These are phyloP conservation scores for Ligustrum vulgare DNA, from an alignment of 257 asterid species.

Conservation along the genomic window DNA sequence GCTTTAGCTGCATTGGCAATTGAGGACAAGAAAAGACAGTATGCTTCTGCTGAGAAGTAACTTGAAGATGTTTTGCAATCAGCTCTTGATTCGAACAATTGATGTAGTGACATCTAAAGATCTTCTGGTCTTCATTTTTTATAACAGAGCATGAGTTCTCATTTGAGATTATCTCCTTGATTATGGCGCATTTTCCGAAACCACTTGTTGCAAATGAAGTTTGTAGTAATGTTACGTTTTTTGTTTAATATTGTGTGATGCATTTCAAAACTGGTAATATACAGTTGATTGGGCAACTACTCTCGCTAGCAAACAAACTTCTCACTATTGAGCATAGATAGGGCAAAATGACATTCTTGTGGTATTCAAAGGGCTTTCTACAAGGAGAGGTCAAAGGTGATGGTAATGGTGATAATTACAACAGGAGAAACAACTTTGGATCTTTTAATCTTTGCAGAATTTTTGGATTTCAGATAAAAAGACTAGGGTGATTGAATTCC, in stretches of 20 bases:
- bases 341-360: too few relatives aligned
- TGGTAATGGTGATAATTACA: too few relatives aligned
- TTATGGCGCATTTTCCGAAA: not conserved
- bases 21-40: conserved; percentile 93
- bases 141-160: conserved; percentile 7
- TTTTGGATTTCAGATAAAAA: too few relatives aligned
- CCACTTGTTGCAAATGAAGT: not conserved
- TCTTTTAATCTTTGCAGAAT: too few relatives aligned
- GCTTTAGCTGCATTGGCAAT: conserved; percentile 96
- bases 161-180: not conserved
- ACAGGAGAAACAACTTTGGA: too few relatives aligned
- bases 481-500: not conserved
- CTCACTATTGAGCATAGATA: too few relatives aligned
- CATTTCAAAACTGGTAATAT: not conserved
- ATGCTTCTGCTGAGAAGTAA: conserved; percentile 93
- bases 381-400: too few relatives aligned
- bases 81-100: conserved; percentile 56
- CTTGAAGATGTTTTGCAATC: conserved; percentile 97
- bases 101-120: conserved; percentile 1
- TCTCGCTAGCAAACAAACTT: too few relatives aligned
- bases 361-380: too few relatives aligned
- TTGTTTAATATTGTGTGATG: not conserved
- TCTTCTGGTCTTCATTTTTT: not conserved
- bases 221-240: not conserved
- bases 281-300: not conserved